Conservation (phyloP, 805 yeast genomes). For the Kluyveromyces aestuarii region DNA sequence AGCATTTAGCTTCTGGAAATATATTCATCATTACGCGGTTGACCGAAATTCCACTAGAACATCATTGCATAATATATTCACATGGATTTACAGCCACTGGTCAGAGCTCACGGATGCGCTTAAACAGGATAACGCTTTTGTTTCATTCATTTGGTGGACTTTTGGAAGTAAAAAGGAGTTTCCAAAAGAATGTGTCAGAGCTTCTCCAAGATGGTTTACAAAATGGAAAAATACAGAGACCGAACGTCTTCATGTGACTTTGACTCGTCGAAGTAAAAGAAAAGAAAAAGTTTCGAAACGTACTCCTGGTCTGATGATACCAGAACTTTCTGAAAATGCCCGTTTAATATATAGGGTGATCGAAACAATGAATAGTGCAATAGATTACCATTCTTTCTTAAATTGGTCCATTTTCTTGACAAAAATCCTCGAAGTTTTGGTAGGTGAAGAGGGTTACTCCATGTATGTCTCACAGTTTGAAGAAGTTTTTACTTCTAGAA, state of each 20-base stretch:
- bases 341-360: constrained; percentile 3
- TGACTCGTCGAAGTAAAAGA: neutral
- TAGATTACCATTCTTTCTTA: neutral
- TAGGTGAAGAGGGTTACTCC: neutral
- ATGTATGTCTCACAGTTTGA: neutral
- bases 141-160: constrained; percentile 38
- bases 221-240: neutral
- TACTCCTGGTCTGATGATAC: neutral
- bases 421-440: neutral
- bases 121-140: constrained; percentile 13
- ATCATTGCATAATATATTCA: constrained; percentile 27
- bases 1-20: constrained; percentile 47
- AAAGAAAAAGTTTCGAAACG: neutral
- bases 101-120: constrained; percentile 11
- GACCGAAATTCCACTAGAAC: constrained; percentile 25
- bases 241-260: neutral
- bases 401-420: neutral
- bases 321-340: neutral
- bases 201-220: neutral
- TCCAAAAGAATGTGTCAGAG: neutral
- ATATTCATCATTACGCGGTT: constrained; percentile 31
- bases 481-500: neutral
- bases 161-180: constrained; percentile 12
- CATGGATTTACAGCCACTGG: constrained; percentile 49
- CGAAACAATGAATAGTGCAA: constrained; percentile 4